Base-by-base conservation (phyloP, 2,329 filamentous ascomycete species). In the Aspergillus flavus region DNA sequence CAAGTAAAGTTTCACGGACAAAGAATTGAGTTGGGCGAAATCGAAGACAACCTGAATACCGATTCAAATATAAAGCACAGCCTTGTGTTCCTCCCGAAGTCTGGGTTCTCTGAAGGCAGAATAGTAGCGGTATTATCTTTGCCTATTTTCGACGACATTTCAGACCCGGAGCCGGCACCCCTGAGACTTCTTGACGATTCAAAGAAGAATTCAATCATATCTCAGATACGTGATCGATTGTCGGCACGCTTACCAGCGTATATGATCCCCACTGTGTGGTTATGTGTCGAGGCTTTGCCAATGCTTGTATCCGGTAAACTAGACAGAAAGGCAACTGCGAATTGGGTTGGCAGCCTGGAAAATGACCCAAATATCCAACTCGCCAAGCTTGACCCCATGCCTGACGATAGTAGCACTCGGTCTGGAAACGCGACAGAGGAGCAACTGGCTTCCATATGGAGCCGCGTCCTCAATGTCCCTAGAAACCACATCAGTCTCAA, bases 1-100 rank as follows among this genome's bases (percentile, higher is more conserved):
- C 88, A 89, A 73, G 85, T 90, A 60, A 91, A 92, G 75, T 77
- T 91, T 32, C 81, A 84, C 12, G 91, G 91, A 30, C 89, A 86
- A 66, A 80, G 89, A 60, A 84, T 90, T 58, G 91, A 89, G 75
- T 80, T 88, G 57, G 82, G 79, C 12, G 84, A 82, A 71, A 83
- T 83, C 59, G 85, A 80, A 71, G 78, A 77, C 64, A 79, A 75
- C 39, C 65, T 79, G 14, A 72, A 63, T 32, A 68, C 68, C 19
- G 72, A 78, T 54, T 34, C 64, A 1, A 63, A 68, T 14, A 68
- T 79, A 23, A 76, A 75, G 52, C 76, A 79, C 61, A 76, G 74
- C 32, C 61, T 77, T 6, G 74, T 78, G 0, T 64, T 79, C 14
- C 72, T 79, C 52, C 76, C 77, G 1, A 76, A 78, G 62, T 63